phyloP scores from a whole-genome alignment of 1,284 basidiomycete genomes.

The Microbotryum silenes-acaulis region DNA sequence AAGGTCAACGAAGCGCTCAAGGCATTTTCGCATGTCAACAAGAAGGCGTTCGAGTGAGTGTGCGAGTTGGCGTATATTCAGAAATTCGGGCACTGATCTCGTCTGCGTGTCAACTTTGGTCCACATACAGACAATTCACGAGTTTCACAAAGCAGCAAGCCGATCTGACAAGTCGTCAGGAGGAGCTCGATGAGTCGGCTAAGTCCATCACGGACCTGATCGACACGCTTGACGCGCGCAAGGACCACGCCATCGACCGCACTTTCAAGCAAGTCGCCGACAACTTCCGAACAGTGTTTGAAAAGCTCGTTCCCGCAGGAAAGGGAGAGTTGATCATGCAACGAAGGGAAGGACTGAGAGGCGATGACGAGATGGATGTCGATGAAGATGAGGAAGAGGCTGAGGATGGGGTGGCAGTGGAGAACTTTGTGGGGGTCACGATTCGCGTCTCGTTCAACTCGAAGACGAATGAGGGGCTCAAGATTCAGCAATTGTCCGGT shows the following conservation, averaged over 20 bases:
- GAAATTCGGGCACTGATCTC: background rate
- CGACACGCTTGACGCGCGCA: conserved; percentile 86
- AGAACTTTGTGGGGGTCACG: conserved; percentile 92
- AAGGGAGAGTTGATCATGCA: conserved; percentile 86
- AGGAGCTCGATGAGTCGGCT: conserved; percentile 83
- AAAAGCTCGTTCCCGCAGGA: conserved; percentile 91
- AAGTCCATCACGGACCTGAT: conserved; percentile 90
- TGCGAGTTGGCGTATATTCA: background rate
- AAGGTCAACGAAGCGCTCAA: conserved; percentile 84
- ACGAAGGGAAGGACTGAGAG: conserved; percentile 53
- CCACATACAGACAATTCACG: conserved; percentile 60
- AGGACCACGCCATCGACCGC: conserved; percentile 95
- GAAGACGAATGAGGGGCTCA: conserved; percentile 87
- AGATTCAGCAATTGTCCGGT: conserved; percentile 93
- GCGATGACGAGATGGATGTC: conserved; percentile 46
- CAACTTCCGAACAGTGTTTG: conserved; percentile 96
- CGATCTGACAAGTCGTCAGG: conserved; percentile 72
- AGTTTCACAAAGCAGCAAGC: conserved; percentile 97
- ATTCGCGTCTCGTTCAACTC: conserved; percentile 99
- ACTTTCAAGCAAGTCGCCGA: conserved; percentile 97
- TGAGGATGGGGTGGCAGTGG: conserved; percentile 63
- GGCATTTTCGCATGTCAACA: conserved; percentile 97
- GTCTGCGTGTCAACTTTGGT: background rate
- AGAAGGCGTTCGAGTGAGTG: conserved; percentile 80
- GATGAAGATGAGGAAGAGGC: conserved; percentile 47